phyloP scores from a whole-genome alignment of 805 yeast species.

The Brettanomyces custersianus region DNA sequence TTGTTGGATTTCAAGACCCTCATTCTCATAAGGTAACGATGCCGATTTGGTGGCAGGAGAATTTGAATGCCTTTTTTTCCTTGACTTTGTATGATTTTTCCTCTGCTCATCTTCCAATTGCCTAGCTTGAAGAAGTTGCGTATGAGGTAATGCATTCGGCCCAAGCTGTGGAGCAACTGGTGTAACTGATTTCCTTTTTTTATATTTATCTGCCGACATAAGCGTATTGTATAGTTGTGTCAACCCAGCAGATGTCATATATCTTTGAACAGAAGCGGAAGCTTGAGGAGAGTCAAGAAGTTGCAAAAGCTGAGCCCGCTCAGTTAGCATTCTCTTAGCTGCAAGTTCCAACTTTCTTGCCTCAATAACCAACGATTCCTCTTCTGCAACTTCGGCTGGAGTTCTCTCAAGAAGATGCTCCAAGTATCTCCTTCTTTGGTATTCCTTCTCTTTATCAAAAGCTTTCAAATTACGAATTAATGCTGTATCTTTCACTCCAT shows the following conservation, averaged over 20 bases:
- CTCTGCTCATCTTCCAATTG: constrained; percentile 9
- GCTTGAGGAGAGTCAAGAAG: constrained; percentile 82
- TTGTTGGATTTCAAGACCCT: constrained; percentile 18
- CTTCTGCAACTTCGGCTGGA: constrained; percentile 97
- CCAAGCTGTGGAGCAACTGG: constrained; percentile 54
- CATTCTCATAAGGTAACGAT: not conserved
- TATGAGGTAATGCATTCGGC: constrained; percentile 44
- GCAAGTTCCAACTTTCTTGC: constrained; percentile 88
- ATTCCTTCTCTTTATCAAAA: constrained; percentile 63
- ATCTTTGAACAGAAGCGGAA: constrained; percentile 66
- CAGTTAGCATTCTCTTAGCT: constrained; percentile 79
- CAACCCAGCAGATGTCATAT: constrained; percentile 78
- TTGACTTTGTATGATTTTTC: not conserved
- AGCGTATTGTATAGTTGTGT: constrained; percentile 77
- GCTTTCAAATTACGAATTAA: constrained; percentile 53
- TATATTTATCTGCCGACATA: constrained; percentile 58
- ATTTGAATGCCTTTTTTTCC: constrained; percentile 18
- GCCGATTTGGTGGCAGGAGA: constrained; percentile 11
- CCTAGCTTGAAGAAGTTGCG: constrained; percentile 21
- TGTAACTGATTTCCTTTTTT: constrained; percentile 41
- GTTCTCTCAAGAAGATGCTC: constrained; percentile 69
- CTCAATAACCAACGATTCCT: constrained; percentile 87
- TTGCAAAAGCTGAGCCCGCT: constrained; percentile 69
- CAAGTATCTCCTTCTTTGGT: constrained; percentile 72
- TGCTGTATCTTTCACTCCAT: constrained; percentile 28